A percentile compares a stretch with the other conserved stretches of the same genome.
Evolutionary conservation across 306 rosid species (phyloP).

Genomic region (Gastrolobium bilobum): DNA sequence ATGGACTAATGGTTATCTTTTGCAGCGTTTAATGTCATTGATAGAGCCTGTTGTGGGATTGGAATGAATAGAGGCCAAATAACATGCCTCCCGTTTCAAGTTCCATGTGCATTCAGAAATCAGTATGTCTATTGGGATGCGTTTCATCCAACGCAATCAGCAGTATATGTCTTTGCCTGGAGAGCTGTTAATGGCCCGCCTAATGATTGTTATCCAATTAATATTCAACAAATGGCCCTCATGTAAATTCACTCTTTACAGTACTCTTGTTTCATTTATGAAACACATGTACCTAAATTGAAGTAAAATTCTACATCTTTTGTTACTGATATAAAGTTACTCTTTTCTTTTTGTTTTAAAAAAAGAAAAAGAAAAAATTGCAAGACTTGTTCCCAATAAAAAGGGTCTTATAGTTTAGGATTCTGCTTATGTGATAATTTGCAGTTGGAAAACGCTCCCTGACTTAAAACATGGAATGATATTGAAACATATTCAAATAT

Average conservation of each 20-base stretch:
- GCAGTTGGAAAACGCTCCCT: too few relatives aligned
- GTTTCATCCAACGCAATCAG: slow-evolving; percentile 78
- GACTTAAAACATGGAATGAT: too few relatives aligned
- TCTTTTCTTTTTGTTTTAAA: too few relatives aligned
- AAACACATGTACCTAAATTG: not conserved
- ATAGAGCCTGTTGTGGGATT: slow-evolving; percentile 81
- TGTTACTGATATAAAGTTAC: not conserved
- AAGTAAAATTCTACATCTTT: not conserved
- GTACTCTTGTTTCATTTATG: not conserved
- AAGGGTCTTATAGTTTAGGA: too few relatives aligned
- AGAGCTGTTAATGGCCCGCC: slow-evolving; percentile 71
- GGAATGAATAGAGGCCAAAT: slow-evolving; percentile 66
- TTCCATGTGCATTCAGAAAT: slow-evolving; percentile 67
- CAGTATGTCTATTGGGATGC: slow-evolving; percentile 87
- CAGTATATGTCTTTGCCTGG: slow-evolving; percentile 68
- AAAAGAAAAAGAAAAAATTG: too few relatives aligned
- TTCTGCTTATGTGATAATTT: too few relatives aligned
- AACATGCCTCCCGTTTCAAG: slow-evolving; percentile 67
- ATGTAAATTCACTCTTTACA: slow-evolving; percentile 34
- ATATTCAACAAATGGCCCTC: slow-evolving; percentile 73
- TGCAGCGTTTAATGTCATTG: slow-evolving; percentile 75
- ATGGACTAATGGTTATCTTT: not conserved
- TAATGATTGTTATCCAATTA: slow-evolving; percentile 70
- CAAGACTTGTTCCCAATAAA: too few relatives aligned
- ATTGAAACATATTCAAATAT: too few relatives aligned